These are phyloP conservation scores for Annulohypoxylon moriforme DNA, from an alignment of 495 filamentous ascomycete genomes.

Conservation along the genomic window DNA sequence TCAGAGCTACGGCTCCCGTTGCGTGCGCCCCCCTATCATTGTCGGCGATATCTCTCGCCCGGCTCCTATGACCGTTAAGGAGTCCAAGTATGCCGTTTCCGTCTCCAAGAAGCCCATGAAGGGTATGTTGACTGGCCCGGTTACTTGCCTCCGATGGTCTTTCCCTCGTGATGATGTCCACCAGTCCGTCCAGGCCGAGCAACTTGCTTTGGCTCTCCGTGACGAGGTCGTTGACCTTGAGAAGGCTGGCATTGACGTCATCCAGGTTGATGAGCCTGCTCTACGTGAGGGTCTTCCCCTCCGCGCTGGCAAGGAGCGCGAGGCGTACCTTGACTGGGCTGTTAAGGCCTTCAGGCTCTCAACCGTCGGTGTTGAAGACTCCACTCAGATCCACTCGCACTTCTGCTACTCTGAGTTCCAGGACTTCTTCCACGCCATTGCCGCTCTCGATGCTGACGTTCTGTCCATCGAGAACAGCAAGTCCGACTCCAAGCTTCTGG, in stretches of 20 bases:
- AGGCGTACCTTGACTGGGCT: slow-evolving; percentile 95
- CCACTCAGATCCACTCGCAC: slow-evolving; percentile 98
- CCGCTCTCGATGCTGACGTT: slow-evolving; percentile 96
- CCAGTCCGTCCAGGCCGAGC: slow-evolving; percentile 98
- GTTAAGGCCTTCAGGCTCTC: slow-evolving; percentile 96
- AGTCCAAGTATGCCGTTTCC: slow-evolving; percentile 97
- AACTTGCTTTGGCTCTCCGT: slow-evolving; percentile 96
- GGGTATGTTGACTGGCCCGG: slow-evolving; percentile 99
- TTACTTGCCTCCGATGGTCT: slow-evolving; percentile 98
- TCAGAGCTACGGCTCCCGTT: slow-evolving; percentile 96
- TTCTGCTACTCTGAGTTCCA: slow-evolving; percentile 99
- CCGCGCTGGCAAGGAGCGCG: slow-evolving; percentile 88
- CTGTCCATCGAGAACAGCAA: slow-evolving; percentile 99
- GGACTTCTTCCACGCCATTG: slow-evolving; percentile 99
- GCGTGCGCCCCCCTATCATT: slow-evolving; percentile 96
- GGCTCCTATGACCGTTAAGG: slow-evolving; percentile 98
- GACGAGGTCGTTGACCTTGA: slow-evolving; percentile 99
- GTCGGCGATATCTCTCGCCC: slow-evolving; percentile 98
- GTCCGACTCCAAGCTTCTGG: slow-evolving; percentile 97
- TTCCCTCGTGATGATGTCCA: slow-evolving; percentile 99
- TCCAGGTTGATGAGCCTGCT: slow-evolving; percentile 99
- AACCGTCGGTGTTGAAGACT: slow-evolving; percentile 88
- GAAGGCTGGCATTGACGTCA: slow-evolving; percentile 93
- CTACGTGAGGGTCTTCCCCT: slow-evolving; percentile 99
- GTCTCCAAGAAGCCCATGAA: slow-evolving; percentile 99